Base-by-base conservation (phyloP, 1,284 basidiomycete genomes). In the Blastosporella zonata region DNA sequence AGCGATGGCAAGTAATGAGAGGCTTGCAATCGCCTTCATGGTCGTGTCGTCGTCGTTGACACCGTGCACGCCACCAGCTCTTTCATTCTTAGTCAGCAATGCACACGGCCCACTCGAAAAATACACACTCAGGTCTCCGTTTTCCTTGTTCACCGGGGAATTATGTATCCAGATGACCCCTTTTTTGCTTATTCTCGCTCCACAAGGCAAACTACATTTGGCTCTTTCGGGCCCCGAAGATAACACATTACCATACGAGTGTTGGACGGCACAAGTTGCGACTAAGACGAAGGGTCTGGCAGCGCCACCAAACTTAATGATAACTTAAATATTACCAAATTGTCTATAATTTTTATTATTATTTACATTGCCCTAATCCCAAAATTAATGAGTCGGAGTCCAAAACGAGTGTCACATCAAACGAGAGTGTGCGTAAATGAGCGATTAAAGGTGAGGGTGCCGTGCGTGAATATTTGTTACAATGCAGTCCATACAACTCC, bases 21-120 rank as follows among this genome's bases (percentile, higher is more conserved):
- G 62, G 55, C 62, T 63, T 42, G 64, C 52, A 44, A 68, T 47
- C 51, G 62, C 63, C 57, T 67, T 67, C 74, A 74, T 76, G 22
- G 54, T 59, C 22, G 50, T 35, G 18, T 47, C 21, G 27, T 38
- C 25, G 34, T 18, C 25, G 35, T 34, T 18, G 27, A 13, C 22
- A 6, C 13, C 5, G 10, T 8, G 23, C 20, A 22, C 34, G 20
- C 8, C 20, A 25, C 17, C 9, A 33, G 15, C 29, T 39, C 13
- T 3, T 13, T 23, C 12, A 15, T 34, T 38, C 34, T 53, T 50
- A 20, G 48, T 53, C 52, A 53, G 40, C 52, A 50, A 20, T 15
- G 4, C 6, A 3, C 6, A 10, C 31, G 31, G 13, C n/a, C n/a
- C n/a, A n/a, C n/a, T n/a, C n/a, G n/a, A n/a, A 6, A 31, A 31